A percentile compares a stretch with the other conserved stretches of the same genome.
These are phyloP conservation scores for Clitopilus passeckerianus DNA, from an alignment of 768 basidiomycete species.

Conservation along the genomic window DNA sequence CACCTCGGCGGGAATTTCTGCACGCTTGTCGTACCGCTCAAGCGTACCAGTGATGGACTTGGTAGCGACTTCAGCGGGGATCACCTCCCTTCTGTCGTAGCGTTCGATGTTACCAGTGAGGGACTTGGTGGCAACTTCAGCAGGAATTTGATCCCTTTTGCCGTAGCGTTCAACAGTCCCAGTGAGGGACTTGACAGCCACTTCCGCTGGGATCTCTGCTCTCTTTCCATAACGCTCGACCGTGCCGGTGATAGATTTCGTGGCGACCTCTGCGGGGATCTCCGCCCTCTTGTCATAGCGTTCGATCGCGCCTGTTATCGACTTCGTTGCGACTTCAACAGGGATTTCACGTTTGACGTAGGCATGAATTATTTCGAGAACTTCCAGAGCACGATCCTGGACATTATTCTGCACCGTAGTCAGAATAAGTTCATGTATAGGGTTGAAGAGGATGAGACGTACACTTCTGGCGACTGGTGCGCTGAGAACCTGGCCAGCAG, in stretches of 20 bases:
- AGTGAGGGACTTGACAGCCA: slow-evolving; percentile 11
- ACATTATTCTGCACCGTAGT: slow-evolving; percentile 13
- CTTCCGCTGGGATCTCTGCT: slow-evolving; percentile 13
- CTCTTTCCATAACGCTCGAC: slow-evolving; percentile 18
- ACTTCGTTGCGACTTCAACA: slow-evolving; percentile 14
- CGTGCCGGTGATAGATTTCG: slow-evolving; percentile 19
- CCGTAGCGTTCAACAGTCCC: slow-evolving; percentile 15
- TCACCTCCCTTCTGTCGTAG: slow-evolving; percentile 15
- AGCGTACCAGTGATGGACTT: slow-evolving; percentile 16
- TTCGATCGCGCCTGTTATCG: slow-evolving; percentile 14
- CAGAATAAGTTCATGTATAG: background rate
- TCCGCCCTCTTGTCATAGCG: slow-evolving; percentile 12
- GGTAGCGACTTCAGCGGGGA: slow-evolving; percentile 23
- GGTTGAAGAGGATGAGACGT: background rate
- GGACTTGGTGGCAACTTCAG: slow-evolving; percentile 16
- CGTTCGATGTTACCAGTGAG: slow-evolving; percentile 17
- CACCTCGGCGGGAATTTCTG: slow-evolving; percentile 17
- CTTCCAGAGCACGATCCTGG: slow-evolving; percentile 23
- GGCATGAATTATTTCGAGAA: slow-evolving; percentile 36
- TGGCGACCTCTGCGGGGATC: slow-evolving; percentile 22
- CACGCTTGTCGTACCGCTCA: slow-evolving; percentile 13
- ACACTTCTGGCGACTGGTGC: slow-evolving; percentile 20
- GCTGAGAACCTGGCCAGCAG: slow-evolving; percentile 39
- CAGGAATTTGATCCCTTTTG: slow-evolving; percentile 22
- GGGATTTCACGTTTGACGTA: slow-evolving; percentile 32